Conservation (phyloP, 352 stramenopile species). For the Phytophthora rubi region DNA sequence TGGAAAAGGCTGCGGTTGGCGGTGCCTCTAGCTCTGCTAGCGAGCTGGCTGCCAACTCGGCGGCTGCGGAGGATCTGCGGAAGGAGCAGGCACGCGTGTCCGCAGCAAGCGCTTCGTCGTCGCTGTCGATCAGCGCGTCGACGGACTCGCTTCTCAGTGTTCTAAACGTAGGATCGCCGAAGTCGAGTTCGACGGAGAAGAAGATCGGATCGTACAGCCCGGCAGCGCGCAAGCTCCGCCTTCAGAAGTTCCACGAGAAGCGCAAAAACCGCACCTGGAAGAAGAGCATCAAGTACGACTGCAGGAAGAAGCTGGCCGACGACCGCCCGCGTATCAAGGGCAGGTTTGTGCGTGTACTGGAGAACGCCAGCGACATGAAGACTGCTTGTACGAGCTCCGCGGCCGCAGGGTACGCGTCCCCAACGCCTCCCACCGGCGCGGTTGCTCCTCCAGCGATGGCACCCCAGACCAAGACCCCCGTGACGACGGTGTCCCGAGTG, state of each 20-base stretch:
- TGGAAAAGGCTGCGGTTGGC: constrained; percentile 7
- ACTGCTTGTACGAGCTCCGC: constrained; percentile 24
- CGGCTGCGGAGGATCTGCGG: constrained; percentile 41
- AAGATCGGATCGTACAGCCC: constrained; percentile 96
- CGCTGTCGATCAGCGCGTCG: constrained; percentile 39
- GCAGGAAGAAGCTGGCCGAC: constrained; percentile 97
- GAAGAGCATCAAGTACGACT: constrained; percentile 99
- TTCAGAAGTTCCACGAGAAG: constrained; percentile 98
- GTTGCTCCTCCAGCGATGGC: constrained; percentile 25
- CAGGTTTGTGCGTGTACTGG: constrained; percentile 90
- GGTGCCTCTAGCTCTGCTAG: constrained; percentile 26
- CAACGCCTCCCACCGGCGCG: constrained; percentile 33
- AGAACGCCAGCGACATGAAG: constrained; percentile 60
- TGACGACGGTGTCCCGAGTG: constrained; percentile 17
- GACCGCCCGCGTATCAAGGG: constrained; percentile 94
- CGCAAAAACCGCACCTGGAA: constrained; percentile 97
- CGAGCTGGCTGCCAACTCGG: constrained; percentile 33
- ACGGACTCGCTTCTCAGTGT: constrained; percentile 51
- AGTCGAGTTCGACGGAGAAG: constrained; percentile 38
- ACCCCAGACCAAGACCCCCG: constrained; percentile 17
- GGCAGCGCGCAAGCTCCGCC: constrained; percentile 91
- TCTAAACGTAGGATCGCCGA: constrained; percentile 46
- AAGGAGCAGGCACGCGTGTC: constrained; percentile 42
- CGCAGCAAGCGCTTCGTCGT: constrained; percentile 26
- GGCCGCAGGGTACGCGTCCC: constrained; percentile 35